A percentile compares a stretch with the other conserved stretches of the same genome.
phyloP scores from a whole-genome alignment of 2,329 filamentous ascomycete species.

The Sphaerostilbella broomeana region DNA sequence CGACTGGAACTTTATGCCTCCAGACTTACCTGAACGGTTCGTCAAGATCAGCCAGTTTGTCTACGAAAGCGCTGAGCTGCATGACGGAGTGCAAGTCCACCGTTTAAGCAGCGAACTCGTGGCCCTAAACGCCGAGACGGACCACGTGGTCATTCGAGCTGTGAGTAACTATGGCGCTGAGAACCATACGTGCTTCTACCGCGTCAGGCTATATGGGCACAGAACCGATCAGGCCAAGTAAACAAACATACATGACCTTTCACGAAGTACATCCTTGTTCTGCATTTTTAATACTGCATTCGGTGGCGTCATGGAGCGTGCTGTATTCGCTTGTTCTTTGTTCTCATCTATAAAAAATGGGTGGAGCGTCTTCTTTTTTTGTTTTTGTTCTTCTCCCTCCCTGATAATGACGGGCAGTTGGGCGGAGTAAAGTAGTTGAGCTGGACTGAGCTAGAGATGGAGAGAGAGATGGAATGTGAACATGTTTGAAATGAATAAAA shows the following conservation, averaged over 20 bases:
- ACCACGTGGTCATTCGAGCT: constrained; percentile 48
- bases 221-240: constrained; percentile 19
- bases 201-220: constrained; percentile 50
- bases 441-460: no score
- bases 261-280: background rate
- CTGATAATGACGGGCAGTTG: no score
- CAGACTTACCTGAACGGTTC: constrained; percentile 33
- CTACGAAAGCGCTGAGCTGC: constrained; percentile 40
- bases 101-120: constrained; percentile 44
- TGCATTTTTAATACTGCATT: constrained; percentile 4
- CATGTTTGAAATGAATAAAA: constrained; percentile 4
- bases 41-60: constrained; percentile 52
- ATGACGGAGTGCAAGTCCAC: constrained; percentile 47
- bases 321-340: background rate
- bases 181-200: constrained; percentile 60
- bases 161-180: constrained; percentile 51
- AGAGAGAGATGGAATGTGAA: constrained; percentile 2
- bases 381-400: background rate
- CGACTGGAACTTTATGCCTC: constrained; percentile 24
- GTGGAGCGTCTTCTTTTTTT: constrained; percentile 3
- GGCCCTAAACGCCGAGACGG: constrained; percentile 41
- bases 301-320: constrained; percentile 6
- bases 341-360: constrained; percentile 1
- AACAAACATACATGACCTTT: background rate
- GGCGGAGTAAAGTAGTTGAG: no score